Conservation (phyloP, 148 eudicot genomes). For the Silene conica region DNA sequence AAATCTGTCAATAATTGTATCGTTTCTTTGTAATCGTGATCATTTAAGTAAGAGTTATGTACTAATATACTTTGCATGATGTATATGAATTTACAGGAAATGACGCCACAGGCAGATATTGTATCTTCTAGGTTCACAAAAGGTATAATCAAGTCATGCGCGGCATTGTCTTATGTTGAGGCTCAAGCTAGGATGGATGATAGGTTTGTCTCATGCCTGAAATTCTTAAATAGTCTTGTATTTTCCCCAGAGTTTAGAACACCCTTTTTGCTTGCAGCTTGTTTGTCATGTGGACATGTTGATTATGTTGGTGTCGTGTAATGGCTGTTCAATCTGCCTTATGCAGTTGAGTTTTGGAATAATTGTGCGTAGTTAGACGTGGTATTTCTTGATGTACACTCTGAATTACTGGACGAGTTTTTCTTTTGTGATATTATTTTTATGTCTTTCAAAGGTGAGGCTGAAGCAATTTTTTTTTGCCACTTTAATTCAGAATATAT, state of each 20-base stretch:
- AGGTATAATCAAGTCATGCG: constrained; percentile 89
- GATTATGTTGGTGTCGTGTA: background rate
- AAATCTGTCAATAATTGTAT: background rate
- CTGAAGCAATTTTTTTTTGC: background rate
- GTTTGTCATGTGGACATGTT: background rate
- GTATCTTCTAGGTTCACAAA: constrained; percentile 82
- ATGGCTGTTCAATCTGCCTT: background rate
- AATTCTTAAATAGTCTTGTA: background rate
- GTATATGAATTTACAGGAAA: constrained; percentile 56
- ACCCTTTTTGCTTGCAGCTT: background rate
- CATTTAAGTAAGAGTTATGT: background rate
- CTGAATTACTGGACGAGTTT: no score
- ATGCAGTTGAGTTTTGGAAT: background rate
- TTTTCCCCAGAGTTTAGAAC: background rate
- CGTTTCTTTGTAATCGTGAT: background rate
- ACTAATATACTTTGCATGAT: constrained; percentile 4
- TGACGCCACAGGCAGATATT: constrained; percentile 89
- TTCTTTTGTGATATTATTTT: no score
- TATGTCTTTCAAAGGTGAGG: background rate
- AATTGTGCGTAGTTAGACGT: background rate
- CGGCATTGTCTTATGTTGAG: constrained; percentile 95
- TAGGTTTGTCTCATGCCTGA: constrained; percentile 44
- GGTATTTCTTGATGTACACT: background rate
- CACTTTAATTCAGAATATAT: background rate
- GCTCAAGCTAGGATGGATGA: constrained; percentile 99